Conservation (phyloP, 2,329 filamentous ascomycete species). For the Colletotrichum tropicicola region DNA sequence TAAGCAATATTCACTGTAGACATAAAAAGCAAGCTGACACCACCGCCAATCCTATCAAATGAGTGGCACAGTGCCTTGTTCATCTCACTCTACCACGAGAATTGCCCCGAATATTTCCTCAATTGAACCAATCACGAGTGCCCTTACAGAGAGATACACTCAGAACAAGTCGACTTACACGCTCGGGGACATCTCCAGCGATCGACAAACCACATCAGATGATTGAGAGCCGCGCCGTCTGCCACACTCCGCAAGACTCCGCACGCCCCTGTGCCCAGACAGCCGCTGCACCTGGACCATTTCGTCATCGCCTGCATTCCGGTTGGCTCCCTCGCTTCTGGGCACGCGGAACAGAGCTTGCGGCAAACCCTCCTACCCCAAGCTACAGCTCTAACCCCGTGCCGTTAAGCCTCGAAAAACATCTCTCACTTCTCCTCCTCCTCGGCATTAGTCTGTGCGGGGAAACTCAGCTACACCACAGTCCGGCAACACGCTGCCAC, state of each 20-base stretch:
- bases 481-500: background rate
- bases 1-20: too few relatives aligned
- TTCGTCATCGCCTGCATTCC: conserved; percentile 1
- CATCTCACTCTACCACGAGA: background rate
- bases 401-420: too few relatives aligned
- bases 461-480: conserved; percentile 21
- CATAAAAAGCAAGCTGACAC: too few relatives aligned
- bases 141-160: background rate
- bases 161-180: conserved; percentile 2
- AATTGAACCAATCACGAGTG: background rate
- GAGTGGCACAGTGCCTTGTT: too few relatives aligned
- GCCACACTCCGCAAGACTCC: conserved; percentile 26
- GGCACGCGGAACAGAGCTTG: background rate
- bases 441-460: conserved; percentile 15
- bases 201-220: conserved; percentile 5
- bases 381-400: background rate
- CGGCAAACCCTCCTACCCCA: background rate
- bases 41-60: too few relatives aligned
- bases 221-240: background rate
- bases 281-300: background rate
- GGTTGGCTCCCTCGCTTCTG: background rate
- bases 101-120: background rate
- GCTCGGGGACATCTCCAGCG: background rate
- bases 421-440: background rate
- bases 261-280: conserved; percentile 10